Evolutionary conservation across 2,329 filamentous ascomycete genomes (phyloP).

Genomic region (Penicillium sclerotiorum): DNA sequence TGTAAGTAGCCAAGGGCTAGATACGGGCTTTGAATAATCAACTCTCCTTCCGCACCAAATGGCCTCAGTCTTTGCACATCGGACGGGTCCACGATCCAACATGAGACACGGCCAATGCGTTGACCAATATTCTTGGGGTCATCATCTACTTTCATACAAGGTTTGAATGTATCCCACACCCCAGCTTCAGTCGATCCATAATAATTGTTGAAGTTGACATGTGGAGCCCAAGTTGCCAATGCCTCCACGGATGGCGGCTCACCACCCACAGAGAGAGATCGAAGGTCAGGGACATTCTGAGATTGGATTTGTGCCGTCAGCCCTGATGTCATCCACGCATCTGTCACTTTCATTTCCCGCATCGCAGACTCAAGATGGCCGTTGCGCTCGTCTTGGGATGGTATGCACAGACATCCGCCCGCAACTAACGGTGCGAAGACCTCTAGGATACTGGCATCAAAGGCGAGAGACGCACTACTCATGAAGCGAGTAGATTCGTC

Average conservation of each 20-base stretch:
- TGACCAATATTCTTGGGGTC: slow-evolving; percentile 4
- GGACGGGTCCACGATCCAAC: slow-evolving; percentile 5
- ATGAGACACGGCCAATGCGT: slow-evolving; percentile 1
- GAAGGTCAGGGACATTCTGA: slow-evolving; percentile 3
- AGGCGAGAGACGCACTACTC: slow-evolving; percentile 53
- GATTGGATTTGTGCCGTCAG: slow-evolving; percentile 3
- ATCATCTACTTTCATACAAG: not conserved
- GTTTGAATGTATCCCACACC: slow-evolving; percentile 5
- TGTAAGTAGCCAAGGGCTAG: not conserved
- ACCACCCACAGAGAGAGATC: not conserved
- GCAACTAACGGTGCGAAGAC: slow-evolving; percentile 53
- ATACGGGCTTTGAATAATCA: slow-evolving; percentile 3
- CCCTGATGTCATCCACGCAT: slow-evolving; percentile 4
- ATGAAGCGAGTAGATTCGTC: slow-evolving; percentile 25
- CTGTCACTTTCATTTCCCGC: not conserved
- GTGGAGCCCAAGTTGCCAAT: not conserved
- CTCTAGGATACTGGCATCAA: slow-evolving; percentile 53
- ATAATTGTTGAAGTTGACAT: not conserved
- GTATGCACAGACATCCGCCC: slow-evolving; percentile 59
- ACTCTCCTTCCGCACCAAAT: slow-evolving; percentile 3
- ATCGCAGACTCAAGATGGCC: slow-evolving; percentile 2
- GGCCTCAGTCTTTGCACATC: slow-evolving; percentile 2
- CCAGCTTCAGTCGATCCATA: slow-evolving; percentile 6
- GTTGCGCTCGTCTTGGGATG: slow-evolving; percentile 29
- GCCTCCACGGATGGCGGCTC: not conserved